Evolutionary conservation across 2,329 filamentous ascomycete species (phyloP), one percentile per base, ranked within the genome.

Genomic region (Penicillium sp.): DNA sequence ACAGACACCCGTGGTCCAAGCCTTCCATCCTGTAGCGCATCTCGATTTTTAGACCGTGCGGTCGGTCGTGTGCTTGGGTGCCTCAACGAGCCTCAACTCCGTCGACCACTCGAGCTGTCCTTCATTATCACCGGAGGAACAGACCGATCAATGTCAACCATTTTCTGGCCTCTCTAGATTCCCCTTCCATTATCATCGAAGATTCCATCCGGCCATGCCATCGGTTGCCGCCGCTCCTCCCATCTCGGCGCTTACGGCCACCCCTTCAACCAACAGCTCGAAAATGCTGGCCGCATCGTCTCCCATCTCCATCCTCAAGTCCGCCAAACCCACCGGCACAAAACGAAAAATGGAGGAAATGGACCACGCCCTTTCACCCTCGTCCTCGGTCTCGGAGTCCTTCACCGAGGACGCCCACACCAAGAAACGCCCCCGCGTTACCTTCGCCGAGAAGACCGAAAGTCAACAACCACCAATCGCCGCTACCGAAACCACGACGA

Each of bases 401-500:
- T 37, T 51, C 8, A 46, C 54, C 15, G 61, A 67, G 13, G 58
- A 51, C 30, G 48, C 47, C 30, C 68, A 66, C 12, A 66, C 68
- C 32, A 71, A 69, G 49, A 78, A 77, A 59, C 71, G 72, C 36
- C 62, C 69, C 20, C 69, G 74, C 23, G 75, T 78, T 23, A 73
- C 73, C 48, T 78, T 77, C 45, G 71, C 75, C 37, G 70, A 75
- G 23, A 67, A 73, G 13, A 68, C 74, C 37, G 63, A 70, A 36
- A 67, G 39, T 7, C 69, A 49, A 61, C 60, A 33, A 49, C 62
- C 26, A 8, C 39, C 39, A 55, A 43, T 72, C 77, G 53, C 66
- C 77, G 46, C 74, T 8, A 72, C 75, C 49, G 39, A 50, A 10
- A 34, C 51, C 12, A 8, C 44, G 10, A 20, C 49, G n/a, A 39